These are phyloP conservation scores for Fusarium burgessii DNA, from an alignment of 2,329 filamentous ascomycete genomes.

Conservation along the genomic window DNA sequence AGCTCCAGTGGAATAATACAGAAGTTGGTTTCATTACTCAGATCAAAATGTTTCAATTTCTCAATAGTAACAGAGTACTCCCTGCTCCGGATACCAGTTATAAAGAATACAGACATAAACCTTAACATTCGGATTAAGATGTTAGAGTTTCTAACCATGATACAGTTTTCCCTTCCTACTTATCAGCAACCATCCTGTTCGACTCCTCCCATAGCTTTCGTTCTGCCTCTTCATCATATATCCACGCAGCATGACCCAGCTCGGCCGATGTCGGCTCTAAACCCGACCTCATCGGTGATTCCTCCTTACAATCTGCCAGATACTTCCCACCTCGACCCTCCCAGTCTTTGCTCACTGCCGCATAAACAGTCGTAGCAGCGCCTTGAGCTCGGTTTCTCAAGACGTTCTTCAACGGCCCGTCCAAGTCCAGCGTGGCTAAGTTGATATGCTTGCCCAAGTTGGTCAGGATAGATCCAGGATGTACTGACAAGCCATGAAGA, in stretches of 20 bases:
- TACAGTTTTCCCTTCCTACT: no score
- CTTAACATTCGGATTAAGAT: no score
- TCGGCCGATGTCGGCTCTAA: neutral
- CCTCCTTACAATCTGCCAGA: slow-evolving; percentile 2
- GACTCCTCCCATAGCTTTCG: neutral
- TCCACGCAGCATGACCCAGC: slow-evolving; percentile 9
- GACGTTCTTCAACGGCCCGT: neutral
- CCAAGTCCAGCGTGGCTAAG: neutral
- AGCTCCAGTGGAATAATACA: no score
- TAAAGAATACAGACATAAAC: no score
- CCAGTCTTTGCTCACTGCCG: neutral
- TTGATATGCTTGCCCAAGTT: slow-evolving; percentile 7
- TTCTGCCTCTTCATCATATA: slow-evolving; percentile 3
- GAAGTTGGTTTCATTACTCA: no score
- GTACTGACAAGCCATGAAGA: slow-evolving; percentile 25
- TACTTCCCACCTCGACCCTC: slow-evolving; percentile 20
- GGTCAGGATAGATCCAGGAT: slow-evolving; percentile 21
- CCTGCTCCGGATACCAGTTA: no score
- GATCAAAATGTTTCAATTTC: no score
- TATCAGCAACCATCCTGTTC: neutral
- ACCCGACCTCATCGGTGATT: accelerated
- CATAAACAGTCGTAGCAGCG: slow-evolving; percentile 15
- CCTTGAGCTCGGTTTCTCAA: slow-evolving; percentile 6
- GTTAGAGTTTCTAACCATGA: no score
- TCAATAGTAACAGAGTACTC: no score